Evolutionary conservation across 2,329 filamentous ascomycete species (phyloP).

Genomic region (Phyllosticta capitalensis): DNA sequence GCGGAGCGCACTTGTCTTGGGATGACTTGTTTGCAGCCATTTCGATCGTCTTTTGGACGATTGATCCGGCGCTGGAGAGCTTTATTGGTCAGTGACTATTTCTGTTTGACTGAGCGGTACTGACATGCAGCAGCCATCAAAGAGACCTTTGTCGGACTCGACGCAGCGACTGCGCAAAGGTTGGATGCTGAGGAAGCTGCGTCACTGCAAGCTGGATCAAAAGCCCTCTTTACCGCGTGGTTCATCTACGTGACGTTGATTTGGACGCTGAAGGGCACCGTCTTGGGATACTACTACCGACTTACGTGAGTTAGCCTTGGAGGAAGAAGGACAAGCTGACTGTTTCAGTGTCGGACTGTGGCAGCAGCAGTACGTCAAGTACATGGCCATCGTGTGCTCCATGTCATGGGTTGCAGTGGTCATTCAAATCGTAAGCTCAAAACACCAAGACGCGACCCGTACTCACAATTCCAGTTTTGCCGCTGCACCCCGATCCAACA

Average conservation of each 20-base stretch:
- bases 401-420: slow-evolving; percentile 27
- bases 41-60: slow-evolving; percentile 13
- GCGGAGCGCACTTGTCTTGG: slow-evolving; percentile 24
- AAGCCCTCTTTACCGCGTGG: slow-evolving; percentile 30
- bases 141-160: slow-evolving; percentile 1
- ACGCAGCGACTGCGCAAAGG: slow-evolving; percentile 17
- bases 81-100: not conserved
- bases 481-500: slow-evolving; percentile 28
- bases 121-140: slow-evolving; percentile 17
- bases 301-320: slow-evolving; percentile 28
- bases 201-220: slow-evolving; percentile 25
- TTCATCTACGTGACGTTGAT: slow-evolving; percentile 34
- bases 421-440: slow-evolving; percentile 17
- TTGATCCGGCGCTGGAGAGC: not conserved
- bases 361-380: slow-evolving; percentile 31
- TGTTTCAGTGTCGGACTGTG: slow-evolving; percentile 19
- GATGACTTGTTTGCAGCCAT: slow-evolving; percentile 36
- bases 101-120: not conserved
- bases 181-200: slow-evolving; percentile 23
- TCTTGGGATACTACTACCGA: slow-evolving; percentile 36
- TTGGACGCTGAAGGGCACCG: slow-evolving; percentile 35
- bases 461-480: not conserved
- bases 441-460: not conserved
- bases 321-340: not conserved
- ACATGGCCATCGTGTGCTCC: slow-evolving; percentile 22